Conservation (phyloP, 2,329 filamentous ascomycete species). For the Clarireedia hainanense region DNA sequence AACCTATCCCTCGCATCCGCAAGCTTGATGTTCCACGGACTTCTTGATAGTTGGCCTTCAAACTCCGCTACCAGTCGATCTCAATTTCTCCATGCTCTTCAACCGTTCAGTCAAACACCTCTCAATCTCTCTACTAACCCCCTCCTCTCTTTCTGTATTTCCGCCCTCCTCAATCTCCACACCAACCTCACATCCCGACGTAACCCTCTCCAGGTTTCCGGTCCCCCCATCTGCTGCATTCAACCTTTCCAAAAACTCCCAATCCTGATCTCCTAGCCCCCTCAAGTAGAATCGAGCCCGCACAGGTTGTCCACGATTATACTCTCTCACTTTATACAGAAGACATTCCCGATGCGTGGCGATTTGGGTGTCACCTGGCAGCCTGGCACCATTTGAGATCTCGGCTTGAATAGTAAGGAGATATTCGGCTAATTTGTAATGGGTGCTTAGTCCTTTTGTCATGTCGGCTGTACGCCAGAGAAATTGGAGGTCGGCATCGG, state of each 20-base stretch:
- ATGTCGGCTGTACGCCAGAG: not conserved
- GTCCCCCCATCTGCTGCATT: not conserved
- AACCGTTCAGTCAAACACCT: not conserved
- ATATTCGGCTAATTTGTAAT: not conserved
- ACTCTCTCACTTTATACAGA: not conserved
- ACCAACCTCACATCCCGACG: not conserved
- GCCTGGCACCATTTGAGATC: not conserved
- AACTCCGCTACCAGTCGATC: not conserved
- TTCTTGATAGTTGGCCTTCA: too few species aligned
- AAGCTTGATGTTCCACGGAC: too few species aligned
- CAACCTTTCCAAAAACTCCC: not conserved
- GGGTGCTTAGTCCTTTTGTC: not conserved
- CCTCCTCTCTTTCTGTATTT: not conserved
- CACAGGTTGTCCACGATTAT: not conserved
- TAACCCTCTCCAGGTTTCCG: not conserved
- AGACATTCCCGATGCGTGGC: not conserved
- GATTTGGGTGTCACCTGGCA: not conserved
- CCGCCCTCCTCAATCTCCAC: not conserved
- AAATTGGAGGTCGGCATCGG: not conserved
- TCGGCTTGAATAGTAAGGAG: not conserved
- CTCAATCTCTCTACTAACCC: not conserved
- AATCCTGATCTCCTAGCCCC: not conserved
- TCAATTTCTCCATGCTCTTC: not conserved
- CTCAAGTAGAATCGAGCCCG: not conserved
- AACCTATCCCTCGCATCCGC: too few species aligned